These are phyloP conservation scores for Chalciporus sphaerocephalus DNA, from an alignment of 768 basidiomycete genomes.

Conservation along the genomic window DNA sequence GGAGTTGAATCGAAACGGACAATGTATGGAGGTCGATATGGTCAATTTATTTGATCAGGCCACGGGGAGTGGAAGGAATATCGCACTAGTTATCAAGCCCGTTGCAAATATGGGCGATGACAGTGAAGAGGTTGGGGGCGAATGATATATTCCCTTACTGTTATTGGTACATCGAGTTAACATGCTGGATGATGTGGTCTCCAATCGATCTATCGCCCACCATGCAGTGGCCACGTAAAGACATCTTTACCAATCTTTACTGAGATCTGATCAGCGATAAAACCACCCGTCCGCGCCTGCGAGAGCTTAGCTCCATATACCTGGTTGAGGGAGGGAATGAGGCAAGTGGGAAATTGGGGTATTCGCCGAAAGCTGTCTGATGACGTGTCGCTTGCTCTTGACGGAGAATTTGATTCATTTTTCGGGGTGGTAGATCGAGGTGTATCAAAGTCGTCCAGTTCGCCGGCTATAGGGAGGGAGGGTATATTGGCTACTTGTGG, in stretches of 20 bases:
- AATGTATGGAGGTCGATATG: conserved; percentile 38
- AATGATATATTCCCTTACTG: neutral
- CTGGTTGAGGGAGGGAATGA: conserved; percentile 49
- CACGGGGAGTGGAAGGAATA: conserved; percentile 68
- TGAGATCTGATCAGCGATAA: conserved; percentile 51
- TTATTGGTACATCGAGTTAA: neutral
- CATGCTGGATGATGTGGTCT: conserved; percentile 6
- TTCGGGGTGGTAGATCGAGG: neutral
- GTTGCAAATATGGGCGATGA: conserved; percentile 7
- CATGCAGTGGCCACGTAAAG: conserved; percentile 40
- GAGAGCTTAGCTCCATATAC: conserved; percentile 42
- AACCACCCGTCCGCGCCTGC: conserved; percentile 41
- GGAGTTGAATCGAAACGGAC: conserved; percentile 19
- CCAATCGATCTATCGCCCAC: conserved; percentile 11
- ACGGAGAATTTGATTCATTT: conserved; percentile 4
- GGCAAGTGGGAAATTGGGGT: conserved; percentile 43
- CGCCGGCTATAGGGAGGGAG: conserved; percentile 1
- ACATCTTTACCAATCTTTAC: conserved; percentile 71
- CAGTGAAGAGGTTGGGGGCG: neutral
- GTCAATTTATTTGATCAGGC: conserved; percentile 72
- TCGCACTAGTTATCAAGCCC: conserved; percentile 54
- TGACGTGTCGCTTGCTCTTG: conserved; percentile 7
- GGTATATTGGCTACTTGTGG: conserved; percentile 3
- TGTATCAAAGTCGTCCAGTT: conserved; percentile 2
- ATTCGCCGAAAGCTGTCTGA: conserved; percentile 42